Base-by-base conservation (phyloP, 768 basidiomycete species). In the Royoungia palumana region DNA sequence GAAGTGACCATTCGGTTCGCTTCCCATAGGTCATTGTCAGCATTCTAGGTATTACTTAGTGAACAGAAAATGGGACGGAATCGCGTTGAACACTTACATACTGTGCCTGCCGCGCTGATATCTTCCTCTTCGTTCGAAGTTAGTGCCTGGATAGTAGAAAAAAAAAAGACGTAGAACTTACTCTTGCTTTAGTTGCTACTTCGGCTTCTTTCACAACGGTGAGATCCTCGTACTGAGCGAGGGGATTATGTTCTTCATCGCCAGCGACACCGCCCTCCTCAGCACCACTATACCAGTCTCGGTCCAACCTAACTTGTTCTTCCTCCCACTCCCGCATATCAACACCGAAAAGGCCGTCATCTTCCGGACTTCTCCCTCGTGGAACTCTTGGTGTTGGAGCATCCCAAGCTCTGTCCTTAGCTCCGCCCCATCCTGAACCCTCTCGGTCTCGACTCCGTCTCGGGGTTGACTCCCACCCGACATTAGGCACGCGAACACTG, bases 21-120 rank as follows among this genome's bases (percentile, higher is more conserved):
- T 73, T 99, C 96, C 96, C 96, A 99, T 11, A 95, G 73, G 61
- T 99, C 96, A 60, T 96, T 98, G 67, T 99, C 96, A 20, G 92
- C 92, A 60, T 98, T 97, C 90, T 94, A 62, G 5, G 50, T 17
- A 6, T 36, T 54, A 9, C 28, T 59, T 24, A 63, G 59, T 61
- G 36, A 66, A 52, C 36, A 48, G n/a, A 35, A 21, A 10, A n/a
- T 20, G 17, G n/a, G n/a, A n/a, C 2, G 12, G 11, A 28, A n/a
- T 41, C 20, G 22, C 19, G 17, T 28, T 16, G 14, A 5, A 1
- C 5, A 73, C 89, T 59, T 58, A 94, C 92, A 66, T 94, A 96
- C 83, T 97, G 94, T 0, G 94, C 94, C 68, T 98, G 94, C 49
- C 87, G 77, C 5, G 96, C 96, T 1, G 94, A 95, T 16, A 96